A percentile compares a stretch with the other conserved stretches of the same genome.
Conservation (phyloP, 2,329 filamentous ascomycete species). For the Ascochyta koolunga region DNA sequence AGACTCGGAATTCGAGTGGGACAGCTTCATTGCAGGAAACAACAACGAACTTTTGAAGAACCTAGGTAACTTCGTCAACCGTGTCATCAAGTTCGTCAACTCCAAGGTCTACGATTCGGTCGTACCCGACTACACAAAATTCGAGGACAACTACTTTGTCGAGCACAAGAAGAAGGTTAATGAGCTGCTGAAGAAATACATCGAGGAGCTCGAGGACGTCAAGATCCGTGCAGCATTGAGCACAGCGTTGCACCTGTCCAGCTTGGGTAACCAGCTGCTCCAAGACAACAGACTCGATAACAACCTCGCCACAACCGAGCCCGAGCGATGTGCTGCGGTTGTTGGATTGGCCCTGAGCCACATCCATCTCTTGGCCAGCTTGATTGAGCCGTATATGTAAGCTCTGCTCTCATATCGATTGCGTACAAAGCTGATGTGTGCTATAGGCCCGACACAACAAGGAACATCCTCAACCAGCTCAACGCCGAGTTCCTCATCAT, state of each 20-base stretch:
- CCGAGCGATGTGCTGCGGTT: conserved; percentile 64
- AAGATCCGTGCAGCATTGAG: conserved; percentile 71
- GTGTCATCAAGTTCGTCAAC: conserved; percentile 71
- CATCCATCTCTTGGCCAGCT: conserved; percentile 77
- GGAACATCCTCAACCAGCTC: conserved; percentile 79
- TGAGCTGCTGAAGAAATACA: conserved; percentile 68
- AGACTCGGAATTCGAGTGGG: conserved; percentile 91
- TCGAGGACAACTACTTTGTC: conserved; percentile 50
- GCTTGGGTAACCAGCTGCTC: conserved; percentile 63
- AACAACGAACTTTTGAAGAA: conserved; percentile 87
- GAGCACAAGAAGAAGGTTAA: conserved; percentile 67
- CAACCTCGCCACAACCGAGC: conserved; percentile 63
- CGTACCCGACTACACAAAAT: conserved; percentile 70
- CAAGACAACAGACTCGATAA: conserved; percentile 67
- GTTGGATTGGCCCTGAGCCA: conserved; percentile 84
- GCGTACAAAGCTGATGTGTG: background rate
- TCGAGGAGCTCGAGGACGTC: conserved; percentile 71
- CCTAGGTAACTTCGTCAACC: conserved; percentile 65
- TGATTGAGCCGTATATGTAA: conserved; percentile 81
- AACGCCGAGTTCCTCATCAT: conserved; percentile 63
- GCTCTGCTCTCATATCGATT: conserved; percentile 2
- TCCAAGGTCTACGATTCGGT: conserved; percentile 72
- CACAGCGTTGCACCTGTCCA: conserved; percentile 71
- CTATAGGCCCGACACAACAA: conserved; percentile 51
- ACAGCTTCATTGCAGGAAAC: conserved; percentile 79